phyloP scores from a whole-genome alignment of 306 rosid genomes.

The Pyrus betulifolia region DNA sequence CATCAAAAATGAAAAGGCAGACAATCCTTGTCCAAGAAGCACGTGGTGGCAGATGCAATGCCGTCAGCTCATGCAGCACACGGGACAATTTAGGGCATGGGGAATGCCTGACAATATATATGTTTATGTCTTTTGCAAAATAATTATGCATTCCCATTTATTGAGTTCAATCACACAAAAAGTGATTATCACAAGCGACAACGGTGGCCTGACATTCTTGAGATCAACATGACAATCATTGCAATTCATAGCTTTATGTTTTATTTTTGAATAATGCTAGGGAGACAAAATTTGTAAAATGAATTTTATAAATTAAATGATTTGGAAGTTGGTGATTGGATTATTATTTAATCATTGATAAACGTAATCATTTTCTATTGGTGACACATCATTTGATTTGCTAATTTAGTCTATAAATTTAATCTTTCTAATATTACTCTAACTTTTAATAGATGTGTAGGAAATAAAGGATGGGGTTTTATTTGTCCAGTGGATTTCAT shows the following conservation, averaged over 20 bases:
- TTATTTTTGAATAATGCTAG: background rate
- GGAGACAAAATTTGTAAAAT: too few relatives aligned
- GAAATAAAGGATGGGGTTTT: background rate
- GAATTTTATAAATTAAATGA: too few relatives aligned
- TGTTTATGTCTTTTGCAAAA: background rate
- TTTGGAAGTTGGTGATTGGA: accelerated
- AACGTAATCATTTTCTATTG: accelerated
- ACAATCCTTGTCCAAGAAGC: background rate
- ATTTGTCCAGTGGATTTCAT: background rate
- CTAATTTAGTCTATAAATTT: too few relatives aligned
- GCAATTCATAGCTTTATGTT: slow-evolving; percentile 1
- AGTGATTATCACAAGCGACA: background rate
- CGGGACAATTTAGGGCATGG: background rate
- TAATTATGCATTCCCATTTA: background rate
- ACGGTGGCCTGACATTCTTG: background rate
- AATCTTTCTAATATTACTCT: background rate
- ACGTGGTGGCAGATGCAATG: slow-evolving; percentile 6
- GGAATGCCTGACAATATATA: background rate
- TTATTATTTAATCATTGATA: too few relatives aligned
- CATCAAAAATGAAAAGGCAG: too few relatives aligned
- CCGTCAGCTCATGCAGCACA: background rate
- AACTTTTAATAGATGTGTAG: background rate
- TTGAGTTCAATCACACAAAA: background rate
- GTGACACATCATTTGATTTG: too few relatives aligned
- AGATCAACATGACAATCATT: slow-evolving; percentile 12